phyloP scores from a whole-genome alignment of 306 rosid genomes.

The Gynostemma pentaphyllum region DNA sequence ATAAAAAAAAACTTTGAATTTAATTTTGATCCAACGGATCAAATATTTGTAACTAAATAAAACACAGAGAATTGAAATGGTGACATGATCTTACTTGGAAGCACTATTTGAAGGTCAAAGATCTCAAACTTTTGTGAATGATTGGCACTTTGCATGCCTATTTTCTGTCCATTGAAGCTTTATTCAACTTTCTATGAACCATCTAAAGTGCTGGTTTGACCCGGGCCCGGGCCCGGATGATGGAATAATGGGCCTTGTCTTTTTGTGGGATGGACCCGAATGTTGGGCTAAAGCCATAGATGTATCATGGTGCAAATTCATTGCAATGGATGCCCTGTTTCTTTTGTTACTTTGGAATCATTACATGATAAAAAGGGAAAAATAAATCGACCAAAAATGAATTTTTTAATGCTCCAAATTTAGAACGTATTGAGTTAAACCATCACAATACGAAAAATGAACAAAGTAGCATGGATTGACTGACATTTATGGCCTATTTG shows the following conservation, averaged over 20 bases:
- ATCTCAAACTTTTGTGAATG: background rate
- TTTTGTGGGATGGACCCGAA: background rate
- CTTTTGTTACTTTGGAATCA: no score
- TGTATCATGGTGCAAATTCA: background rate
- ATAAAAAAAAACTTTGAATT: no score
- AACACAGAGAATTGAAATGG: background rate
- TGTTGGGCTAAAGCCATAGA: background rate
- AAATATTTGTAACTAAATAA: no score
- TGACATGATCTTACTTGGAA: background rate
- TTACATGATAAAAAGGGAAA: no score
- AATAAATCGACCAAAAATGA: no score
- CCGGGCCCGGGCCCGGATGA: constrained; percentile 1
- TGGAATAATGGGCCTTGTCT: background rate
- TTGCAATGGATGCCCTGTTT: no score
- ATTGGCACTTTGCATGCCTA: background rate
- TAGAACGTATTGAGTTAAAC: no score
- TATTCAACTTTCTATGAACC: background rate
- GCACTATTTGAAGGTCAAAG: background rate
- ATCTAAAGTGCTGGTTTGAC: background rate
- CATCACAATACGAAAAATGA: no score
- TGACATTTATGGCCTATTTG: no score
- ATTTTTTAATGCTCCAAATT: no score
- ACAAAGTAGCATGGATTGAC: no score
- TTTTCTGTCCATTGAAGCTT: background rate
- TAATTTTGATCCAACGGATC: no score